Percentiles rank a stretch among this genome's conserved stretches.
These are phyloP conservation scores for Cryptosporidium meleagridis DNA, from an alignment of 169 alveolate species.

Conservation along the genomic window DNA sequence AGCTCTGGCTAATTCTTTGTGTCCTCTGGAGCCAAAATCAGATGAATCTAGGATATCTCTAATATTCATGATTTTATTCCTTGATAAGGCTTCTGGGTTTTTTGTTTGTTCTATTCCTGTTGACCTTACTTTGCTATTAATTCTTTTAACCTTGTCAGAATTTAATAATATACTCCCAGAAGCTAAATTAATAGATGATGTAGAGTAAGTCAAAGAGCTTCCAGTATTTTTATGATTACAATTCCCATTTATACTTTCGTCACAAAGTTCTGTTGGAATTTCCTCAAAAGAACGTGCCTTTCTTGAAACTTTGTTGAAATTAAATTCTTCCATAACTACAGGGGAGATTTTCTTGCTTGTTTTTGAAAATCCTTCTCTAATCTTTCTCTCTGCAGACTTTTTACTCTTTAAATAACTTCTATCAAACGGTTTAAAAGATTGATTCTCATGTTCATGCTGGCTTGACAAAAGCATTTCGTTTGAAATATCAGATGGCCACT, in stretches of 20 bases:
- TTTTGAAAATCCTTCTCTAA: constrained; percentile 48
- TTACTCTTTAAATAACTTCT: constrained; percentile 36
- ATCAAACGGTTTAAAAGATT: constrained; percentile 1
- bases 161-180: background rate
- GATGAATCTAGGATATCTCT: background rate
- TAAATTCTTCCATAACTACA: constrained; percentile 14
- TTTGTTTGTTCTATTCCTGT: background rate
- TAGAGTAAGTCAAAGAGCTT: background rate
- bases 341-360: constrained; percentile 16
- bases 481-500: constrained; percentile 61
- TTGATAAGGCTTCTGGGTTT: background rate
- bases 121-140: background rate
- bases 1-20: background rate
- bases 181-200: background rate
- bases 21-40: background rate
- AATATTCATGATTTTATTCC: background rate
- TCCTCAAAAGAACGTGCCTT: background rate
- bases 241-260: background rate
- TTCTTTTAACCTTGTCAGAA: background rate
- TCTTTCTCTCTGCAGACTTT: background rate
- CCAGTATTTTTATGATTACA: background rate
- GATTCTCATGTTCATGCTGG: background rate
- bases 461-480: constrained; percentile 23
- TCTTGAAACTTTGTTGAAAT: background rate
- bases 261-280: constrained; percentile 41